Conservation (phyloP, 2,329 filamentous ascomycete genomes). For the Neofusicoccum parvum region DNA sequence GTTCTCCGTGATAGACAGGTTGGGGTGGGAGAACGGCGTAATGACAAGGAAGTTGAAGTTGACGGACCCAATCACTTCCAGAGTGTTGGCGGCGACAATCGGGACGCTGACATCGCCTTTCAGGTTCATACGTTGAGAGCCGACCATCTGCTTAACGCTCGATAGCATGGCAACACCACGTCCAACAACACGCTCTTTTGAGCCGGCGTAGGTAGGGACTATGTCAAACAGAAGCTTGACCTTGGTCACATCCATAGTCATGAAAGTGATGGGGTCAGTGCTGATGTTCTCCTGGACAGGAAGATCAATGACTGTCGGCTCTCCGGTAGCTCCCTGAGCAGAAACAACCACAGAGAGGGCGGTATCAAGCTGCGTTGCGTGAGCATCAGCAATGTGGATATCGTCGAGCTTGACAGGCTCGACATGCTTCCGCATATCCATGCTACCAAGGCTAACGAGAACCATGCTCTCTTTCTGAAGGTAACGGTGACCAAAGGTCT, state of each 20-base stretch:
- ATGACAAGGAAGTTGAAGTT: slow-evolving; percentile 98
- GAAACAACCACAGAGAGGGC: slow-evolving; percentile 90
- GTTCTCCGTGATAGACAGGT: slow-evolving; percentile 86
- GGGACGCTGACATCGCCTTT: slow-evolving; percentile 92
- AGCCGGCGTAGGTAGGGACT: slow-evolving; percentile 89
- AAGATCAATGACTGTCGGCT: slow-evolving; percentile 86
- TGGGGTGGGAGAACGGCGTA: slow-evolving; percentile 89
- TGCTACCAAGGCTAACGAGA: slow-evolving; percentile 87
- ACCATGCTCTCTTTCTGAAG: slow-evolving; percentile 86
- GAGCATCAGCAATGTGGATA: slow-evolving; percentile 83
- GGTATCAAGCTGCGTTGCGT: slow-evolving; percentile 91
- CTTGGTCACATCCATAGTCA: slow-evolving; percentile 72
- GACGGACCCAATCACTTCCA: slow-evolving; percentile 91
- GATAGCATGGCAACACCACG: slow-evolving; percentile 87
- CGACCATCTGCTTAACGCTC: slow-evolving; percentile 79
- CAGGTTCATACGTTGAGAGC: slow-evolving; percentile 83
- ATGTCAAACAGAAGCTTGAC: slow-evolving; percentile 94
- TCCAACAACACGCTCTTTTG: slow-evolving; percentile 78
- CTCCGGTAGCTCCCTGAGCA: slow-evolving; percentile 80
- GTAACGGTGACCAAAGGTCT: slow-evolving; percentile 95
- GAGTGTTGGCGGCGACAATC: slow-evolving; percentile 75
- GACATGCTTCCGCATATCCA: slow-evolving; percentile 84
- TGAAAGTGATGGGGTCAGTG: slow-evolving; percentile 92
- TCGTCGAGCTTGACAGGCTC: slow-evolving; percentile 84
- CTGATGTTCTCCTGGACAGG: slow-evolving; percentile 92